A percentile compares a stretch with the other conserved stretches of the same genome.
Conservation (phyloP, 2,329 filamentous ascomycete genomes). For the Hypoxylon sp. region DNA sequence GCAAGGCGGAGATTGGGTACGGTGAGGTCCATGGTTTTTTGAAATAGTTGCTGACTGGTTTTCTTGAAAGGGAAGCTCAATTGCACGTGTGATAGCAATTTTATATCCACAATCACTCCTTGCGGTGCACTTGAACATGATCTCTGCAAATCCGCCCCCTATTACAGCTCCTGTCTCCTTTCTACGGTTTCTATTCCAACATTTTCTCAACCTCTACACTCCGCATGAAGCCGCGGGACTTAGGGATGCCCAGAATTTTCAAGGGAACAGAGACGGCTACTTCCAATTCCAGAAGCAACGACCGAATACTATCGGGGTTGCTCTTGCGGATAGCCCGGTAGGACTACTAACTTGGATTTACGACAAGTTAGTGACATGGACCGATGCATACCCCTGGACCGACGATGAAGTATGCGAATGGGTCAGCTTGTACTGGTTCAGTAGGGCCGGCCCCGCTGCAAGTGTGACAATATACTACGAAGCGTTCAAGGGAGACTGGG, state of each 20-base stretch:
- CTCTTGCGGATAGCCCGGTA: slow-evolving; percentile 52
- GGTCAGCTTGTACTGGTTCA: slow-evolving; percentile 44
- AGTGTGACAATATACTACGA: slow-evolving; percentile 40
- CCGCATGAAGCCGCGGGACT: slow-evolving; percentile 40
- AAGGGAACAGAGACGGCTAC: slow-evolving; percentile 46
- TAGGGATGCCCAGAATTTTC: slow-evolving; percentile 38
- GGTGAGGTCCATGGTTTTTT: background rate
- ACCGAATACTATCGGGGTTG: slow-evolving; percentile 51
- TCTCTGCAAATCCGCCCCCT: background rate
- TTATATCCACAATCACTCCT: background rate
- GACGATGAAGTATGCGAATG: slow-evolving; percentile 40
- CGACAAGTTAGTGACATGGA: slow-evolving; percentile 53
- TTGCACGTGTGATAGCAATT: background rate
- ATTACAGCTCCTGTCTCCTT: slow-evolving; percentile 23
- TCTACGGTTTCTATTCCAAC: slow-evolving; percentile 13
- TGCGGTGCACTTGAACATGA: background rate
- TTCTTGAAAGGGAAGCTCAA: background rate
- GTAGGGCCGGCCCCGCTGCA: slow-evolving; percentile 35
- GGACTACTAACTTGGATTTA: slow-evolving; percentile 54
- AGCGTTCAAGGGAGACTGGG: slow-evolving; percentile 21
- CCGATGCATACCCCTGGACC: slow-evolving; percentile 44
- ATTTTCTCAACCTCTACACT: slow-evolving; percentile 33
- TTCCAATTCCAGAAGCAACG: slow-evolving; percentile 47
- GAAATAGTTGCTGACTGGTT: background rate
- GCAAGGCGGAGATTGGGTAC: slow-evolving; percentile 43